Conservation (phyloP, 116 monocot species). For the Papilionanthe hybrid region DNA sequence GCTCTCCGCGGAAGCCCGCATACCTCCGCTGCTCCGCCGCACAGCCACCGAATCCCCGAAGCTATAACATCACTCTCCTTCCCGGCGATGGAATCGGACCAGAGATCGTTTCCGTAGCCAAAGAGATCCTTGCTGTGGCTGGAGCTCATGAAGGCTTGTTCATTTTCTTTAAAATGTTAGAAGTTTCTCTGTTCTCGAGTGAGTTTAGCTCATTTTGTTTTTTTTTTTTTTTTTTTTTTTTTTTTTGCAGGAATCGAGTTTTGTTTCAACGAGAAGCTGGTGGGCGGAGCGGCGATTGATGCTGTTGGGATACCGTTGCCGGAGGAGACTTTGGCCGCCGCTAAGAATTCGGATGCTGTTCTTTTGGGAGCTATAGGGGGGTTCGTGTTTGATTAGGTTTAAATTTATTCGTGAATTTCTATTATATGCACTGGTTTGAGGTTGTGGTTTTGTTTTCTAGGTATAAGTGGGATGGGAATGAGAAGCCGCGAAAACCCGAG, state of each 20-base stretch:
- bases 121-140: slow-evolving; percentile 64
- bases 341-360: slow-evolving; percentile 70
- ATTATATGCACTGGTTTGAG: not conserved
- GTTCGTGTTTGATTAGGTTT: slow-evolving; percentile 21
- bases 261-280: slow-evolving; percentile 50
- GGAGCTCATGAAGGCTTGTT: slow-evolving; percentile 59
- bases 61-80: slow-evolving; percentile 71
- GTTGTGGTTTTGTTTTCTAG: slow-evolving; percentile 12
- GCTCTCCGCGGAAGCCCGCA: slow-evolving; percentile 2
- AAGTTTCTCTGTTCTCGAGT: not conserved
- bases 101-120: slow-evolving; percentile 82
- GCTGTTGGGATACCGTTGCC: slow-evolving; percentile 69
- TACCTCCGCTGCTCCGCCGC: slow-evolving; percentile 43
- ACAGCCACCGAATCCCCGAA: slow-evolving; percentile 17
- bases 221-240: not conserved
- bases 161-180: not conserved
- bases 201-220: too few relatives aligned
- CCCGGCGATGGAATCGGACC: slow-evolving; percentile 97
- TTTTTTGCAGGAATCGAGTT: slow-evolving; percentile 61
- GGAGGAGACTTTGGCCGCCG: slow-evolving; percentile 58
- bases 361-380: slow-evolving; percentile 95
- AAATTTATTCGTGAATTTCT: not conserved
- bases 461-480: slow-evolving; percentile 88
- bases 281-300: slow-evolving; percentile 84
- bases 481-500: slow-evolving; percentile 84